phyloP scores from a whole-genome alignment of 257 asterid species.

The Nicotiana undulata region DNA sequence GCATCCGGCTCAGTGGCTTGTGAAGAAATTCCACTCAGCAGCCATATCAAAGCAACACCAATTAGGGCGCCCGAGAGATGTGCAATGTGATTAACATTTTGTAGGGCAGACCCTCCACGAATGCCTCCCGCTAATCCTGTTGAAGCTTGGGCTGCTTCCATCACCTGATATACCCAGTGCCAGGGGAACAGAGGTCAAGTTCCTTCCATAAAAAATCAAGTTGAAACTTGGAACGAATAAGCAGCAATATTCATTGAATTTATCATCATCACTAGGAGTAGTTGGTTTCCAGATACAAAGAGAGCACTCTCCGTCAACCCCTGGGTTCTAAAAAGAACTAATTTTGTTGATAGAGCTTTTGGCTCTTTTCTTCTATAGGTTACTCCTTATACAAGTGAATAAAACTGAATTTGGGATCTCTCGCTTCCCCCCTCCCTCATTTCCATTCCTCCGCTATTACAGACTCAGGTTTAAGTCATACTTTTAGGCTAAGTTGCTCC shows the following conservation, averaged over 20 bases:
- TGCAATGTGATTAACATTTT: slow-evolving; percentile 82
- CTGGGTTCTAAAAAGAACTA: background rate
- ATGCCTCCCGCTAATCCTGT: slow-evolving; percentile 50
- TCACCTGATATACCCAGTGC: slow-evolving; percentile 39
- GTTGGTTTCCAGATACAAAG: background rate
- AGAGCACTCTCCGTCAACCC: background rate
- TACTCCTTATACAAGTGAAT: background rate
- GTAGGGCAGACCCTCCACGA: slow-evolving; percentile 47
- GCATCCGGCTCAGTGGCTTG: slow-evolving; percentile 20
- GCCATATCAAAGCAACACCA: slow-evolving; percentile 79
- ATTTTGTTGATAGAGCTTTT: background rate
- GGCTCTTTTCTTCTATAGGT: background rate
- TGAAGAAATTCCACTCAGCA: slow-evolving; percentile 57
- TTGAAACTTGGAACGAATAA: background rate
- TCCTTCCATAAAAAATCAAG: background rate
- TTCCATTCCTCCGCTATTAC: background rate
- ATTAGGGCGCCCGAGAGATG: slow-evolving; percentile 91
- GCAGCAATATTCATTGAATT: background rate
- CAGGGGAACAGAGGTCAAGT: background rate
- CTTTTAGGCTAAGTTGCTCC: too few species aligned
- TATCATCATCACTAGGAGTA: background rate
- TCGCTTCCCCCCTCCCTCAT: background rate
- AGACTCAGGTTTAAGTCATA: background rate
- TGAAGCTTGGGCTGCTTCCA: slow-evolving; percentile 99
- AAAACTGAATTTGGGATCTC: background rate